Base-by-base conservation (phyloP, 805 yeast species). In the Candida ponderosae region DNA sequence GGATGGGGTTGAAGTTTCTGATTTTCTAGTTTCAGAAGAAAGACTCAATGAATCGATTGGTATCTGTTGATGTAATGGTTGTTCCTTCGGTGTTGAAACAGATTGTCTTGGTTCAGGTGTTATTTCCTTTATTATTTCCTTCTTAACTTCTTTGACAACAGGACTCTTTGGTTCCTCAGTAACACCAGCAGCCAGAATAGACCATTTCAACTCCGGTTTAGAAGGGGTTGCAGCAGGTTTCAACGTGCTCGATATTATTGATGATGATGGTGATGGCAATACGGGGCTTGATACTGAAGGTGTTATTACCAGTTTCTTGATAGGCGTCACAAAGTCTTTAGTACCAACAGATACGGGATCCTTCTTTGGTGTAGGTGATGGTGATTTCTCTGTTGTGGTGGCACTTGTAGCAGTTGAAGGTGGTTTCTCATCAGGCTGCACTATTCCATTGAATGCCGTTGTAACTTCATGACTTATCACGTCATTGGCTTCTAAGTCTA, bases 401-500 rank as follows among this genome's bases (percentile, higher is more conserved):
- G 28, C 14, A 6, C 14, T 4, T 11, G 27, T 24, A 18, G 27
- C 26, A 1, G 24, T 26, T 18, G 35, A 29, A 3, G 35, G n/a
- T 24, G 28, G n/a, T 24, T 9, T 14, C n/a, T 39, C 21, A 14
- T 24, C 34, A 10, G 34, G 35, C 34, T 35, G 32, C 16, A 23
- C 37, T 19, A 37, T 19, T 6, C 45, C 44, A 29, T 43, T 42
- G 20, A 44, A 49, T 14, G 60, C 57, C 18, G 56, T 62, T 8
- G 70, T 72, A 9, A 68, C 69, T 43, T 71, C 78, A 36, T 66
- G 70, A 6, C 70, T 74, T 33, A 73, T 71, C 19, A 70, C 60
- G 27, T 72, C 76, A 39, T 63, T 62, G 2, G 78, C 75, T 38
- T 70, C 78, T 29, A 88, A 71, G 34, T 84, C 89, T 48, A 90